Evolutionary conservation across 129 eudicot species (phyloP), one percentile per base, ranked within the genome.

Genomic region (Ambrosia artemisiifolia): DNA sequence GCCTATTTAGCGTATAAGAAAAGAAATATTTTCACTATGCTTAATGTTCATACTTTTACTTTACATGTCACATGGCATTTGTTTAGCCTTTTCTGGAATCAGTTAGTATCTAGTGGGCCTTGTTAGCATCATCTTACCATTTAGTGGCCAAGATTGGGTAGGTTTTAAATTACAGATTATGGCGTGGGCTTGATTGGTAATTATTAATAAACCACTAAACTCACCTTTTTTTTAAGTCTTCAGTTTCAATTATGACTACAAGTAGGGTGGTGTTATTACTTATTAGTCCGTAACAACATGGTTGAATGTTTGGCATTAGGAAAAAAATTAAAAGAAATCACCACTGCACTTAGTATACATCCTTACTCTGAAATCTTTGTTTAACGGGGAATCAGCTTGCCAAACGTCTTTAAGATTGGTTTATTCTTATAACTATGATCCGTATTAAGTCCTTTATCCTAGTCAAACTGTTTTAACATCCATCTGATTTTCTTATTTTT

Each of bases 51-150:
- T 30, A 60, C 42, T 57, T 54, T 36, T 12, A 35, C 30, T 63
- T 74, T 74, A 48, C 40, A 35, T 34, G 63, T 74, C 63, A 63
- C 17, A 12, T 9, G 48, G 7, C 49, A 63, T 74, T 50, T 74
- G 62, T 19, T 63, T 73, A 17, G 24, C 63, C 63, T 46, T 35
- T 34, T 62, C 34, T n/a, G 49, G 30, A 61, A 17, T 73, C 13
- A 18, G 28, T 62, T 48, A 33, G 38, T 69, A 35, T 19, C 20
- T 69, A 17, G 69, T 53, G 74, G 18, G 34, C 48, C 32, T 44
- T 24, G 65, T 42, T 42, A 16, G 54, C 36, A n/a, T 53, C 38
- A 14, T 65, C 10, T 50, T 50, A 51, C 24, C 56, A 38, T 34
- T 63, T 62, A 62, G 54, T 74, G 38, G 64, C 36, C 11, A 20